Base-by-base conservation (phyloP, 106 monocot genomes). In the Posidonia australis region DNA sequence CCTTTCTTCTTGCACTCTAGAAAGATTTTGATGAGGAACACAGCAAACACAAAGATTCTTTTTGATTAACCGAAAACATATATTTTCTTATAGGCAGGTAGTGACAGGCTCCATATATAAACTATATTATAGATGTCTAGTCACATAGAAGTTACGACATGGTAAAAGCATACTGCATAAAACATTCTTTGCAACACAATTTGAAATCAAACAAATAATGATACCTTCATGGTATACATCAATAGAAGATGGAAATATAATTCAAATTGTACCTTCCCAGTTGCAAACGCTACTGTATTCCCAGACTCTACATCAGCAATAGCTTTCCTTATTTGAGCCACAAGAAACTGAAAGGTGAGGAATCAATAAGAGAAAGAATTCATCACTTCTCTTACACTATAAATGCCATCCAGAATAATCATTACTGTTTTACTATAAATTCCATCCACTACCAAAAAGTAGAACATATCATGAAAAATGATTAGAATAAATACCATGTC, bases 251-350 rank as follows among this genome's bases (percentile, higher is more conserved):
- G n/a, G n/a, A n/a, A n/a, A 45, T 45, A 13, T 45, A 45, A 45
- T 10, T 45, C 24, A 22, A 12, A 54, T 54, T 5, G 22, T 54
- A 79, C 83, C 83, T 84, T 79, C 65, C 83, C 83, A 57, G 77
- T 74, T 42, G 83, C 83, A 56, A 65, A 79, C 62, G 69, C 60
- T 49, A 74, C 48, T 2, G 27, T 59, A 52, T 80, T 84, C 49
- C 83, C 79, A 63, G 83, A 79, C 72, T 84, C 73, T 13, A 58
- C 59, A 69, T 80, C 79, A 36, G 79, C 21, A 60, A 84, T 84
- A 9, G 83, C 73, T 70, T 77, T 84, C 63, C 58, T 76, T 76
- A 80, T 84, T 42, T 79, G 79, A 42, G 65, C 76, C 28, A 77
- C 83, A 72, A 84, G 79, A 66, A 70, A 77, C 83, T 84, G 76